These are phyloP conservation scores for Candida ipomoeae DNA, from an alignment of 805 yeast genomes.

Conservation along the genomic window DNA sequence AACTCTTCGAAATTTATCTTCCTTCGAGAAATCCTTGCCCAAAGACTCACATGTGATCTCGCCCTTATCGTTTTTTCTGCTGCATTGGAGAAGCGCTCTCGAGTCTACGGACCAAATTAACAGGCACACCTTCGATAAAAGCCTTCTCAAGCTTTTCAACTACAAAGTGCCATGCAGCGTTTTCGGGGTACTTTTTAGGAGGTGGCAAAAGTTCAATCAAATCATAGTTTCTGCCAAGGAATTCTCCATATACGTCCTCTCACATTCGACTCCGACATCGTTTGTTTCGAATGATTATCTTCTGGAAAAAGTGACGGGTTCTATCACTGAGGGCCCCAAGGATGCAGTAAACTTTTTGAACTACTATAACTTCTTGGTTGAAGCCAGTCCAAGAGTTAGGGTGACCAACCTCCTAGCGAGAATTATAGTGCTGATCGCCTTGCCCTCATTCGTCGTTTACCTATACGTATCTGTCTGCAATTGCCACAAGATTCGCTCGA, in stretches of 20 bases:
- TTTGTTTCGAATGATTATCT: background rate
- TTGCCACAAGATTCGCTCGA: conserved; percentile 32
- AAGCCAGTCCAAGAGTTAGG: background rate
- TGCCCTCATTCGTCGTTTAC: background rate
- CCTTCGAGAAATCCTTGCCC: conserved; percentile 7
- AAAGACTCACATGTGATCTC: conserved; percentile 10
- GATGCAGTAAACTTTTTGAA: background rate
- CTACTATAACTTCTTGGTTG: background rate
- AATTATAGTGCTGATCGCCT: background rate
- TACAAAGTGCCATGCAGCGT: background rate
- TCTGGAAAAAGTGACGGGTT: background rate
- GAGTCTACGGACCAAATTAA: background rate
- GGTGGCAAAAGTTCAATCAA: background rate
- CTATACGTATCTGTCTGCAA: conserved; percentile 31
- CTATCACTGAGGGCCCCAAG: background rate
- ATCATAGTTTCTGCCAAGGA: background rate
- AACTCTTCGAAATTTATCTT: conserved; percentile 6
- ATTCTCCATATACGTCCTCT: background rate
- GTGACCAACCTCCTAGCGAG: background rate
- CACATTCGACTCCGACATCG: background rate
- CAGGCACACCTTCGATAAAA: background rate
- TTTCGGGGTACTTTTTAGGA: background rate
- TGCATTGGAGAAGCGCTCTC: background rate
- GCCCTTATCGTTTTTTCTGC: conserved; percentile 10
- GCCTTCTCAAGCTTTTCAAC: conserved; percentile 1